Evolutionary conservation across 2,329 filamentous ascomycete species (phyloP).

Genomic region (Dichotomopilus funicola): DNA sequence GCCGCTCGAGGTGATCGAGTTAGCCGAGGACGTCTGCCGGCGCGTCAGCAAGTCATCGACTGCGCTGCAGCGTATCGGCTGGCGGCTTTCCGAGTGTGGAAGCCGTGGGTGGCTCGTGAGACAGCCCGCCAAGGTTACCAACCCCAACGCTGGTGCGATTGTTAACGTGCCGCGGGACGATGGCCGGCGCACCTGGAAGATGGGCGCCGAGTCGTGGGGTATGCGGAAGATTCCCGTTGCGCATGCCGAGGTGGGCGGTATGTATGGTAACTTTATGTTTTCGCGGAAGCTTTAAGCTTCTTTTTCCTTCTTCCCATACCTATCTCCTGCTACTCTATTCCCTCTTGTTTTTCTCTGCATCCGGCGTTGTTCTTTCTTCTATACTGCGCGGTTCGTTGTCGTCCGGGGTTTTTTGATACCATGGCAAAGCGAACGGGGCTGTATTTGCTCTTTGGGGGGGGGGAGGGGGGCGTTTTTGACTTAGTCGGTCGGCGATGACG

Average conservation of each 20-base stretch:
- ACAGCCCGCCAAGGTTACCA: slow-evolving; percentile 1
- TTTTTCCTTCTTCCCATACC: background rate
- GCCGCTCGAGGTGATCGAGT: slow-evolving; percentile 70
- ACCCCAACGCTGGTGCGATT: background rate
- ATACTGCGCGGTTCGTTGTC: slow-evolving; percentile 1
- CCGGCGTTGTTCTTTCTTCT: background rate
- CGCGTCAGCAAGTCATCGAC: slow-evolving; percentile 57
- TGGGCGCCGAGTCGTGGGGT: slow-evolving; percentile 78
- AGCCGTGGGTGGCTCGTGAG: slow-evolving; percentile 59
- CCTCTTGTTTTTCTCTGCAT: slow-evolving; percentile 7
- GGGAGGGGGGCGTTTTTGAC: background rate
- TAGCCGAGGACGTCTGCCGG: slow-evolving; percentile 61
- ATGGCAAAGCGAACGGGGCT: slow-evolving; percentile 9
- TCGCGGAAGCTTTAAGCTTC: slow-evolving; percentile 44
- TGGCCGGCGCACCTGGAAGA: slow-evolving; percentile 65
- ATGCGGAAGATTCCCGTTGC: slow-evolving; percentile 91
- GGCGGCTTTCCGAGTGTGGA: slow-evolving; percentile 65
- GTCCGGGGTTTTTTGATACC: slow-evolving; percentile 11
- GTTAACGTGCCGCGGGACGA: slow-evolving; percentile 41
- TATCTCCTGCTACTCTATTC: slow-evolving; percentile 2
- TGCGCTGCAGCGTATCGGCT: slow-evolving; percentile 57
- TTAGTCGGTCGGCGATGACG: too few species aligned
- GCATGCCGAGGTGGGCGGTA: slow-evolving; percentile 84
- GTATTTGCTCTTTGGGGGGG: background rate
- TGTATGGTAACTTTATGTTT: slow-evolving; percentile 73